These are phyloP conservation scores for Aspergillus ochraceoroseus DNA, from an alignment of 2,329 filamentous ascomycete genomes.

Conservation along the genomic window DNA sequence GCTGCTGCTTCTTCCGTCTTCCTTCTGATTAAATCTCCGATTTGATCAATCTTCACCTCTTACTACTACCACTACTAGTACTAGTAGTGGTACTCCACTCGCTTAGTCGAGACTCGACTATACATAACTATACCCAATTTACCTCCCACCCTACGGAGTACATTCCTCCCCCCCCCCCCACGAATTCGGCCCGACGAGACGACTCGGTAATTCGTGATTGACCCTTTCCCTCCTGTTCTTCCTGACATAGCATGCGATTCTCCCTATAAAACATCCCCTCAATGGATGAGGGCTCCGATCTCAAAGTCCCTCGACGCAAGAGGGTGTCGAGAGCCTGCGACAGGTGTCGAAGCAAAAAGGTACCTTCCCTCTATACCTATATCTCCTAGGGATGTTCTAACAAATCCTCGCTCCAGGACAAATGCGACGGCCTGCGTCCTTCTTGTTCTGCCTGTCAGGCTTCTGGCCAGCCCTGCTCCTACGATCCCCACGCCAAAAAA, in stretches of 20 bases:
- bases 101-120: background rate
- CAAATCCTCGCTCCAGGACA: slow-evolving; percentile 37
- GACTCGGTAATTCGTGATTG: background rate
- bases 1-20: background rate
- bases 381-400: too few relatives aligned
- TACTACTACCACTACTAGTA: too few relatives aligned
- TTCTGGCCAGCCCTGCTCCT: slow-evolving; percentile 41
- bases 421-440: slow-evolving; percentile 44
- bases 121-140: background rate
- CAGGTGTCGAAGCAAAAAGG: slow-evolving; percentile 45
- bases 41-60: too few relatives aligned
- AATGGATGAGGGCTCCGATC: slow-evolving; percentile 40
- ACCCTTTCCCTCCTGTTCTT: slow-evolving; percentile 7
- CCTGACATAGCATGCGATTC: slow-evolving; percentile 26
- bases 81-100: background rate
- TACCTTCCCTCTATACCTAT: slow-evolving; percentile 17
- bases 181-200: too few relatives aligned
- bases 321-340: slow-evolving; percentile 46
- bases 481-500: slow-evolving; percentile 45
- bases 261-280: slow-evolving; percentile 24
- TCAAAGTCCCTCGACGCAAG: slow-evolving; percentile 40
- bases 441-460: slow-evolving; percentile 42
- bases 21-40: too few relatives aligned
- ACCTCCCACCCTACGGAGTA: too few relatives aligned
- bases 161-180: too few relatives aligned